phyloP scores from a whole-genome alignment of 2,329 filamentous ascomycete genomes.

The Nothopassalora personata region DNA sequence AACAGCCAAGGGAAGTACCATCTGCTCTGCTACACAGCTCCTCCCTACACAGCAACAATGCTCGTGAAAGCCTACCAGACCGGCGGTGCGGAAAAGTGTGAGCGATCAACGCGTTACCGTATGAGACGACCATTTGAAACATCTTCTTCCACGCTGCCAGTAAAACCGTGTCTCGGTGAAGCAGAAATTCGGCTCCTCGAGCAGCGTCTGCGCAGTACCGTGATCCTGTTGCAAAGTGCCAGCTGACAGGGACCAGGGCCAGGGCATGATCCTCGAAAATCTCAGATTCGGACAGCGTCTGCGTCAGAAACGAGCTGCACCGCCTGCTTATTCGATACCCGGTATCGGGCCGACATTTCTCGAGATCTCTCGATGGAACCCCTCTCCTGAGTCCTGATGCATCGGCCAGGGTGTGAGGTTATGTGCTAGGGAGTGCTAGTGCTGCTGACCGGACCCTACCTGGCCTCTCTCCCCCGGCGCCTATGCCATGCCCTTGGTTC shows the following conservation, averaged over 20 bases:
- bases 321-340: neutral
- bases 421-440: neutral
- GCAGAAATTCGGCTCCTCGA: neutral
- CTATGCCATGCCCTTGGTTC: neutral
- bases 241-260: neutral
- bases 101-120: too few relatives aligned
- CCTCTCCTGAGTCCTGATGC: neutral
- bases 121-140: neutral
- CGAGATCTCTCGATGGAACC: neutral
- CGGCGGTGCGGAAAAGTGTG: too few relatives aligned
- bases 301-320: neutral
- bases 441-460: neutral
- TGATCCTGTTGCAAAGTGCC: neutral
- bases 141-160: too few relatives aligned
- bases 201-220: neutral
- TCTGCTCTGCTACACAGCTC: too few relatives aligned
- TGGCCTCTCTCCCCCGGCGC: neutral
- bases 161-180: neutral
- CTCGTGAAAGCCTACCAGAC: too few relatives aligned
- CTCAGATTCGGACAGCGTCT: neutral
- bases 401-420: too few relatives aligned
- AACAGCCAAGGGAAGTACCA: too few relatives aligned
- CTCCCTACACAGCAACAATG: too few relatives aligned
- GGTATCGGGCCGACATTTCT: neutral
- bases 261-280: neutral